These are phyloP conservation scores for Aegilops speltoides DNA, from an alignment of 176 grass and related monocot genomes.

Conservation along the genomic window DNA sequence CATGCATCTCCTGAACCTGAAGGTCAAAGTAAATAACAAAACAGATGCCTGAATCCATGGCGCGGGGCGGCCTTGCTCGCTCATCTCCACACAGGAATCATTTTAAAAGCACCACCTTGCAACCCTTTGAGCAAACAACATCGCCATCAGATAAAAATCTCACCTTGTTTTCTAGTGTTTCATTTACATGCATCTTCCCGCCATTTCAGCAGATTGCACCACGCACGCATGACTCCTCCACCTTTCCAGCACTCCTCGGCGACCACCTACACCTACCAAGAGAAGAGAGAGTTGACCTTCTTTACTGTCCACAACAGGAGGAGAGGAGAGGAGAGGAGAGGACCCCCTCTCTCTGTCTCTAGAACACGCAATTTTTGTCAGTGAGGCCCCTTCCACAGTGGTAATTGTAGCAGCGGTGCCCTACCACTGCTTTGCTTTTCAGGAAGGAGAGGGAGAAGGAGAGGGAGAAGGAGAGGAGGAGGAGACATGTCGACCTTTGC, in stretches of 20 bases:
- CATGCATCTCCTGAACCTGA: too few relatives aligned
- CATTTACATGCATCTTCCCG: neutral
- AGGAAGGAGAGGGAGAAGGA: neutral
- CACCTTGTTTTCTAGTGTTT: neutral
- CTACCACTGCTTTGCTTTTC: neutral
- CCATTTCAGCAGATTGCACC: slow-evolving; percentile 1
- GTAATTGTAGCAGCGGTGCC: neutral
- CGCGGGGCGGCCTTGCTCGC: neutral
- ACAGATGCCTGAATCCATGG: neutral
- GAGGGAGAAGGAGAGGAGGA: neutral
- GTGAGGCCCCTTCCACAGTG: neutral
- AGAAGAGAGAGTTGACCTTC: neutral
- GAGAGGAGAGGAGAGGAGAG: too few relatives aligned
- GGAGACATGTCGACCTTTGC: slow-evolving; percentile 4
- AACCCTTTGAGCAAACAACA: neutral
- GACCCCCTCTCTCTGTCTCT: neutral
- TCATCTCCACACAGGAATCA: neutral
- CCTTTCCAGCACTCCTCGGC: slow-evolving; percentile 40
- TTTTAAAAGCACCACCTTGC: neutral
- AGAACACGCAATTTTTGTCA: slow-evolving; percentile 5
- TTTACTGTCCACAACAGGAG: neutral
- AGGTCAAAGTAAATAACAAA: too few relatives aligned
- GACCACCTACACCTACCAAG: neutral
- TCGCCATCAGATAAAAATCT: neutral
- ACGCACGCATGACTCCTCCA: slow-evolving; percentile 6